These are phyloP conservation scores for Boechera retrofracta DNA, from an alignment of 345 rosid species.

Conservation along the genomic window DNA sequence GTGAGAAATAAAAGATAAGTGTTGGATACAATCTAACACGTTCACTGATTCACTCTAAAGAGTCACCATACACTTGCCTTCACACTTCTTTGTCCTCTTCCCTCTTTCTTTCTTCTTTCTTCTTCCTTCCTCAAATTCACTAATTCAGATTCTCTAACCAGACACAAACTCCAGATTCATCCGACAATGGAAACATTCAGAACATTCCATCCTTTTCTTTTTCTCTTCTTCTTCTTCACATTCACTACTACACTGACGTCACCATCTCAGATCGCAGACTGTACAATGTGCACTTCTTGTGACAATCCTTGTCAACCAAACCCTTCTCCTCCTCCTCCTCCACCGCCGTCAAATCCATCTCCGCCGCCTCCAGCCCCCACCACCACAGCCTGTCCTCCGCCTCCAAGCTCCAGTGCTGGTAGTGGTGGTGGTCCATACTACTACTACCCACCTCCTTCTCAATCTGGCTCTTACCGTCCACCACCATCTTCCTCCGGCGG, in stretches of 20 bases:
- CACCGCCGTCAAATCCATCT: constrained; percentile 50
- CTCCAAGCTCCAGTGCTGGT: constrained; percentile 57
- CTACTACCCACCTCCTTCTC: constrained; percentile 73
- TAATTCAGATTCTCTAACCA: constrained; percentile 31
- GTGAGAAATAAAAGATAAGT: constrained; percentile 5
- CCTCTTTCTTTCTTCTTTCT: constrained; percentile 4
- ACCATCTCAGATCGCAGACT: constrained; percentile 60
- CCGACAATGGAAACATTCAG: constrained; percentile 44
- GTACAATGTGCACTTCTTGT: constrained; percentile 92
- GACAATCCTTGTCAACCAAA: constrained; percentile 63
- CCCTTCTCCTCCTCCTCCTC: constrained; percentile 67
- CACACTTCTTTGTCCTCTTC: constrained; percentile 21
- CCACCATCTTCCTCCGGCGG: constrained; percentile 64
- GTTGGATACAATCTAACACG: constrained; percentile 25
- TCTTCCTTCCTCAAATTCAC: constrained; percentile 27
- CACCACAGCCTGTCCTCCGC: constrained; percentile 61
- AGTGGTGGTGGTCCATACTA: constrained; percentile 53
- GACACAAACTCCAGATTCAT: constrained; percentile 38
- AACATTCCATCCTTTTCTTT: constrained; percentile 35
- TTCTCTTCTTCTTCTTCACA: constrained; percentile 21
- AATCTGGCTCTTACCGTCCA: constrained; percentile 54
- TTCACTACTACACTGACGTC: constrained; percentile 35
- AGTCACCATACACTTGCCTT: constrained; percentile 31
- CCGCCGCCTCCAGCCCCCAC: constrained; percentile 45
- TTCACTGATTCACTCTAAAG: constrained; percentile 24